These are phyloP conservation scores for Boletus smithii DNA, from an alignment of 1,284 basidiomycete species.

Conservation along the genomic window DNA sequence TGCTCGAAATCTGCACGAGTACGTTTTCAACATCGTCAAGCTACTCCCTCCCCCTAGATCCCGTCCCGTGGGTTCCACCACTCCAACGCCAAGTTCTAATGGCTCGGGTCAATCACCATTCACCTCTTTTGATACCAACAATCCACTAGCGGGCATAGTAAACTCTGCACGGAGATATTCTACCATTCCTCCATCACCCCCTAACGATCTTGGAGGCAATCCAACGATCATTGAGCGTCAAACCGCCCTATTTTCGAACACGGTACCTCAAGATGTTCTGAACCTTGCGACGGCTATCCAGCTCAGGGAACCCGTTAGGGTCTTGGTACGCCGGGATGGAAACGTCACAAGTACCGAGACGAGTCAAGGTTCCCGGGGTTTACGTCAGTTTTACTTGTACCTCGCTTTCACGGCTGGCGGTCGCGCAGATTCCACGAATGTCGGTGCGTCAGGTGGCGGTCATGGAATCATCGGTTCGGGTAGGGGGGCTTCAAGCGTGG, in stretches of 20 bases:
- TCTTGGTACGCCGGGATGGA: conserved; percentile 93
- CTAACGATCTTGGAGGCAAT: conserved; percentile 33
- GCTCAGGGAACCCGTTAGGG: conserved; percentile 91
- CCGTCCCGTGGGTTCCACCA: conserved; percentile 47
- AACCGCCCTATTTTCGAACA: conserved; percentile 94
- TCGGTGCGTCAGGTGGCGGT: conserved; percentile 55
- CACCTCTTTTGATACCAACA: conserved; percentile 50
- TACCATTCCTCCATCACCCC: conserved; percentile 46
- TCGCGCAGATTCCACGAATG: conserved; percentile 54
- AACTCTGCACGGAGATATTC: conserved; percentile 59
- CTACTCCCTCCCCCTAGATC: conserved; percentile 83
- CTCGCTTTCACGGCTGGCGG: conserved; percentile 86
- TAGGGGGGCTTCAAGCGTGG: conserved; percentile 71
- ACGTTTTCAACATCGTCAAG: conserved; percentile 89
- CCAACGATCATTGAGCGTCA: conserved; percentile 71
- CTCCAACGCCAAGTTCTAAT: conserved; percentile 40
- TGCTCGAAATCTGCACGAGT: conserved; percentile 93
- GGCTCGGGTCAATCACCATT: conserved; percentile 41
- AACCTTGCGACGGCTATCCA: conserved; percentile 87
- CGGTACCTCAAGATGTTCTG: conserved; percentile 90
- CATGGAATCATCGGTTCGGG: conserved; percentile 90
- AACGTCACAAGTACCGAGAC: conserved; percentile 73
- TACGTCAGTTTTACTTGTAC: conserved; percentile 92
- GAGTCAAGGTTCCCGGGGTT: conserved; percentile 71
- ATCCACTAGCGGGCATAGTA: conserved; percentile 47